Evolutionary conservation across 768 basidiomycete species (phyloP), one percentile per base, ranked within the genome.

Genomic region (Fomitopsis serialis): DNA sequence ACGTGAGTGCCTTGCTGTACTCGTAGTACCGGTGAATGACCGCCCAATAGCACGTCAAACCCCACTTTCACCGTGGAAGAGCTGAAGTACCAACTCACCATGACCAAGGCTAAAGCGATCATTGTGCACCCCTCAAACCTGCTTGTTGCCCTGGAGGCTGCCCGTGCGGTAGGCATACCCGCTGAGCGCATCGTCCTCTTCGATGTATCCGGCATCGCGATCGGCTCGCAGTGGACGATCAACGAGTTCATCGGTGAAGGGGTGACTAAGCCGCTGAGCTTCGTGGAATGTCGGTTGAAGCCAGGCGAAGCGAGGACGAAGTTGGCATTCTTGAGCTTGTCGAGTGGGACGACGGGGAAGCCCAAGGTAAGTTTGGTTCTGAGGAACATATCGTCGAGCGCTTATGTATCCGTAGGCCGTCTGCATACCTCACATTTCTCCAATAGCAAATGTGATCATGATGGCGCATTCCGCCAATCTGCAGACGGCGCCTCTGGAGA

Each of bases 331-430:
- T 68, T 88, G 34, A 83, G 76, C 63, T 88, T 89, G 60, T 88
- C 86, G 0, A 87, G 85, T 22, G 85, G 85, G 24, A 90, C 88
- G 0, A 90, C 88, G 1, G 88, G 88, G 0, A 78, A 72, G 54
- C 87, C 88, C 0, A 87, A 90, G 78, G 84, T 82, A 50, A 22
- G 48, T n/a, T 45, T 23, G 6, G 11, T 22, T 24, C 46, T 25
- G 23, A 47, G n/a, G n/a, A n/a, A n/a, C 10, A 25, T n/a, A 11
- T 19, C 3, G 11, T 19, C n/a, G 23, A 21, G 17, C 25, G 8
- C 27, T 27, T 7, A 13, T 45, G 22, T 2, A 10, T 24, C 36
- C 15, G 77, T 76, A 62, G 61, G 72, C 72, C 7, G 72, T 74
- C 17, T 69, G 71, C 22, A 73, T 72, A 42, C 64, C 72, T 10